phyloP scores from a whole-genome alignment of 352 stramenopile genomes.

The Phytopythium helicoides region DNA sequence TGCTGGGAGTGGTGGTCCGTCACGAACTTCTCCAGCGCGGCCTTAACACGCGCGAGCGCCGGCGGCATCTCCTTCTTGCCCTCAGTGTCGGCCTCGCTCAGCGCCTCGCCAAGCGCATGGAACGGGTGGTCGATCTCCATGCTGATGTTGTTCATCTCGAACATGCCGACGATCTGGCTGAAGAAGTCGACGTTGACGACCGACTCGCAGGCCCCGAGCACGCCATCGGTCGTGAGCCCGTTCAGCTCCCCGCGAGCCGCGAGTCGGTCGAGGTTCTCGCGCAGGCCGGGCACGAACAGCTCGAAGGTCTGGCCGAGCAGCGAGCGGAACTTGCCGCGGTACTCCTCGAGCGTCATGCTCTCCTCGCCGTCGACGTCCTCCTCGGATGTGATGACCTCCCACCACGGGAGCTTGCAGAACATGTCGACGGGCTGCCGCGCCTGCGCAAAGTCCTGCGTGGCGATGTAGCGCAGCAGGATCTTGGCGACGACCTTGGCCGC shows the following conservation, averaged over 20 bases:
- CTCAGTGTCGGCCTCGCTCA: slow-evolving; percentile 49
- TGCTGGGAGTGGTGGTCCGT: slow-evolving; percentile 49
- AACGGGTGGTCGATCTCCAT: slow-evolving; percentile 89
- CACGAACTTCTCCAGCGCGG: slow-evolving; percentile 65
- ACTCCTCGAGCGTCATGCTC: slow-evolving; percentile 64
- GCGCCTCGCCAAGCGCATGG: slow-evolving; percentile 59
- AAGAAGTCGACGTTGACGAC: slow-evolving; percentile 84
- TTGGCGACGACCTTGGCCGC: slow-evolving; percentile 85
- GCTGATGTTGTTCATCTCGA: slow-evolving; percentile 97
- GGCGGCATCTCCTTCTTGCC: slow-evolving; percentile 65
- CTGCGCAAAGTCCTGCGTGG: slow-evolving; percentile 46
- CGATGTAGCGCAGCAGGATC: slow-evolving; percentile 59
- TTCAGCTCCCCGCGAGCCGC: slow-evolving; percentile 51
- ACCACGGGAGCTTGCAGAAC: slow-evolving; percentile 91
- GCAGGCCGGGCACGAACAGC: slow-evolving; percentile 46
- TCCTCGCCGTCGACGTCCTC: slow-evolving; percentile 54
- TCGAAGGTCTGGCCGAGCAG: slow-evolving; percentile 60
- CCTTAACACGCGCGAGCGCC: slow-evolving; percentile 61
- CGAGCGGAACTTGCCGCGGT: slow-evolving; percentile 59
- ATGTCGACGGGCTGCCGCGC: slow-evolving; percentile 71
- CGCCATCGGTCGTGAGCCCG: slow-evolving; percentile 47
- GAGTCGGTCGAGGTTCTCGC: slow-evolving; percentile 47
- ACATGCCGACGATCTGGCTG: slow-evolving; percentile 90
- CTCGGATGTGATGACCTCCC: slow-evolving; percentile 81
- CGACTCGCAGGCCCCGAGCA: slow-evolving; percentile 45